Evolutionary conservation across 1,284 basidiomycete species (phyloP), one percentile per base, ranked within the genome.

Genomic region (Apiotrichum gracile): DNA sequence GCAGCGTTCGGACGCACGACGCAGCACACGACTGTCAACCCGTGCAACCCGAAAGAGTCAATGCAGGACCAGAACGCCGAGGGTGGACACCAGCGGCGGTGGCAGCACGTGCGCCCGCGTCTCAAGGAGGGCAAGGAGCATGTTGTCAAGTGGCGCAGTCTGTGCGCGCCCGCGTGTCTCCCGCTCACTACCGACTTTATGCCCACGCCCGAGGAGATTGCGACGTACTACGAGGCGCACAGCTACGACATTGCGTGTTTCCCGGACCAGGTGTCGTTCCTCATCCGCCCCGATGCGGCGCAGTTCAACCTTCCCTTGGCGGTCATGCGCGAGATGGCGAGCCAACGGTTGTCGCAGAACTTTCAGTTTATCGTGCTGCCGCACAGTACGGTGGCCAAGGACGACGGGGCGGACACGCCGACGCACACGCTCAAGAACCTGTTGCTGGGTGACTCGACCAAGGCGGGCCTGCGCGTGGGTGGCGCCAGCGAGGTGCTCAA

Each of bases 151-250:
- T 98, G 94, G 94, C 84, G 84, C 58, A 86, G 85, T 16, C 83
- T 92, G 71, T 81, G 86, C 43, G 86, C 86, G 0, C 89, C 91
- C 0, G 82, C 83, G 6, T 97, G 90, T 69, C 79, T 98, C 9
- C 94, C 94, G 1, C 80, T 98, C 43, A 94, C 93, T 0, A 88
- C 90, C n/a, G 89, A 93, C 64, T 84, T 88, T 66, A 85, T 92
- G 64, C 91, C 92, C 0, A 81, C 83, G 0, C 80, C 79, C 16
- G 79, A 83, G 13, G 88, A 92, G 63, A 80, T 93, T 1, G 84
- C 88, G 53, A 81, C 80, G 0, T 82, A 84, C 8, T 96, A 90
- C 69, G 86, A 87, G 58, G 83, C 89, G 12, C 86, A 87, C 40
- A 68, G 71, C 24, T 78, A 79, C 58, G 70, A 73, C 29, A 68